A percentile compares a stretch with the other conserved stretches of the same genome.
These are phyloP conservation scores for Neurospora sp. DNA, from an alignment of 495 filamentous ascomycete genomes.

Conservation along the genomic window DNA sequence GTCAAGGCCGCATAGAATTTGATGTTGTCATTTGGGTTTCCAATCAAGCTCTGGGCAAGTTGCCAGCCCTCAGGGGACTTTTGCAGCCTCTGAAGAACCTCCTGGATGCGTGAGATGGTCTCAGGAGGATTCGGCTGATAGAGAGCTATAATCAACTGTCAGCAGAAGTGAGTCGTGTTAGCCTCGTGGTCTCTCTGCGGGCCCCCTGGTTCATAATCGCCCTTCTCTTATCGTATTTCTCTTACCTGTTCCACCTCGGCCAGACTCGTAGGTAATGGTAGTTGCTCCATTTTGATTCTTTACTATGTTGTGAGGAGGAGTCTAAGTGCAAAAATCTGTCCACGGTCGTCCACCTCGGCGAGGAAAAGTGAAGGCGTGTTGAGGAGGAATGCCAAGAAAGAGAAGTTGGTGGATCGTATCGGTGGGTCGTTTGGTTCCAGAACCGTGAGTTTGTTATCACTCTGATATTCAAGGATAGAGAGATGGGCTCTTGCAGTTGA, in stretches of 20 bases:
- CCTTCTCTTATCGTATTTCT: background rate
- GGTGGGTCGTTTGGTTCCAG: background rate
- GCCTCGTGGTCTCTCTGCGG: conserved; percentile 1
- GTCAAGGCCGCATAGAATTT: conserved; percentile 93
- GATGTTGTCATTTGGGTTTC: conserved; percentile 54
- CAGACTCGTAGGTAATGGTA: conserved; percentile 26
- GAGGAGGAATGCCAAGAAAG: background rate
- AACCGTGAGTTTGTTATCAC: background rate
- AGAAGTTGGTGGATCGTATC: background rate
- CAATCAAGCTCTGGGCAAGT: conserved; percentile 64
- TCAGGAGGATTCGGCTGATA: conserved; percentile 58
- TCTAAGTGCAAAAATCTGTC: background rate
- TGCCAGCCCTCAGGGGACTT: conserved; percentile 74
- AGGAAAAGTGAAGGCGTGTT: background rate
- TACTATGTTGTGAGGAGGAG: background rate
- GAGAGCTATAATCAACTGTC: conserved; percentile 52
- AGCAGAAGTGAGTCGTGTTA: conserved; percentile 5
- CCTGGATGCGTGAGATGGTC: conserved; percentile 58
- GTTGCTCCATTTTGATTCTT: conserved; percentile 15
- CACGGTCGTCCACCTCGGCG: background rate
- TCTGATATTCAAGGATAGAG: background rate
- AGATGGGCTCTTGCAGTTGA: background rate
- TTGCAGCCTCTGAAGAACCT: conserved; percentile 67
- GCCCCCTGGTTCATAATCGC: background rate
- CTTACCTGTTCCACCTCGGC: conserved; percentile 33